A percentile compares a stretch with the other conserved stretches of the same genome.
These are phyloP conservation scores for Candida sonorensis DNA, from an alignment of 805 yeast genomes.

Conservation along the genomic window DNA sequence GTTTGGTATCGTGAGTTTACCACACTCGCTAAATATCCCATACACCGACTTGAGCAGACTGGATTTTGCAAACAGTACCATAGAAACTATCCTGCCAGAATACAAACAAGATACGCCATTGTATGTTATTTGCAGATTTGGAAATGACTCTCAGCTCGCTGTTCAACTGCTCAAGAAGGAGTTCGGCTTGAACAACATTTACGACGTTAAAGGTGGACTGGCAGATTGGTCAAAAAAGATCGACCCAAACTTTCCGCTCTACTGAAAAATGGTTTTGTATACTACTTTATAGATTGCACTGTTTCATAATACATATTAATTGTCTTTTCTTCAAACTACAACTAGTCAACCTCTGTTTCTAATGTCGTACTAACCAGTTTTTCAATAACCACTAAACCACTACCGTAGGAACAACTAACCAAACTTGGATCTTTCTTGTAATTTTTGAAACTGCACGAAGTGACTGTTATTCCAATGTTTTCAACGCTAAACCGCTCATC, in stretches of 20 bases:
- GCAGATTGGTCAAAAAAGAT: conserved; percentile 56
- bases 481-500: conserved; percentile 2
- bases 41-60: conserved; percentile 39
- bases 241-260: conserved; percentile 57
- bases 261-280: too few relatives aligned
- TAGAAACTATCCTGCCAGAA: conserved; percentile 7
- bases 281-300: too few relatives aligned
- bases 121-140: conserved; percentile 74
- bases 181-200: conserved; percentile 41
- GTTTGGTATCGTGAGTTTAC: conserved; percentile 56
- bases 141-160: conserved; percentile 86
- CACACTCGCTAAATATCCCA: conserved; percentile 58
- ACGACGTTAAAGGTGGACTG: conserved; percentile 77
- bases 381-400: conserved; percentile 26
- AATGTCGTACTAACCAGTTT: conserved; percentile 11
- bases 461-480: conserved; percentile 10
- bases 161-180: conserved; percentile 47
- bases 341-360: too few relatives aligned
- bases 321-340: too few relatives aligned
- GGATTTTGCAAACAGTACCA: conserved; percentile 3
- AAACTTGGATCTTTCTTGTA: conserved; percentile 12
- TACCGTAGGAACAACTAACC: conserved; percentile 19
- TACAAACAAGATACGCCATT: conserved; percentile 21
- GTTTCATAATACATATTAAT: too few relatives aligned
- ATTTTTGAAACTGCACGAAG: conserved; percentile 15